phyloP scores from a whole-genome alignment of 208 protist genomes.

The Crithidia sp. region DNA sequence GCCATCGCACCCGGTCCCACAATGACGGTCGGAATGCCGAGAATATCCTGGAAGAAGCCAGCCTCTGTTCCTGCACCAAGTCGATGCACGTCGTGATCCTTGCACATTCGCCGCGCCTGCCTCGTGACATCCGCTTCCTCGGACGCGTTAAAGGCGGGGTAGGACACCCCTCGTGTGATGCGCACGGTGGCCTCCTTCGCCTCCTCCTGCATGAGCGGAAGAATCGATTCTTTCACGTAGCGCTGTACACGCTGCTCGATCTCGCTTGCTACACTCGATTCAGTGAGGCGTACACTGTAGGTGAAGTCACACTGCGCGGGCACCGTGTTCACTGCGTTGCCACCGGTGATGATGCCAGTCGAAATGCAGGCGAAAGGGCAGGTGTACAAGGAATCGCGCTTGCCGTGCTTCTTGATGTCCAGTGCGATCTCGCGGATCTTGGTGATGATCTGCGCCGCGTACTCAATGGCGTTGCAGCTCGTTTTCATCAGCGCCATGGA shows the following conservation, averaged over 20 bases:
- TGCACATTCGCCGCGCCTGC: not conserved
- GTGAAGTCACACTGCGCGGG: slow-evolving; percentile 43
- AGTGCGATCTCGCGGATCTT: slow-evolving; percentile 38
- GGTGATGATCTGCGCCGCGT: slow-evolving; percentile 49
- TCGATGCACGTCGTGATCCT: not conserved
- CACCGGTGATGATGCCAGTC: slow-evolving; percentile 45
- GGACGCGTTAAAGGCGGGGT: not conserved
- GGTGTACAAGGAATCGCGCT: slow-evolving; percentile 22
- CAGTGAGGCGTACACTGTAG: slow-evolving; percentile 42
- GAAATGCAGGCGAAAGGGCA: slow-evolving; percentile 35
- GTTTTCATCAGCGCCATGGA: slow-evolving; percentile 48
- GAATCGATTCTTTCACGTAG: slow-evolving; percentile 28
- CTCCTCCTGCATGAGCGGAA: slow-evolving; percentile 39
- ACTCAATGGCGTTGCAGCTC: slow-evolving; percentile 52
- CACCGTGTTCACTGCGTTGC: slow-evolving; percentile 54
- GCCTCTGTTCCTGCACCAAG: slow-evolving; percentile 39
- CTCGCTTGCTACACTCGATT: not conserved
- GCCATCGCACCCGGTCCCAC: slow-evolving; percentile 47
- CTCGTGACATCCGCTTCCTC: not conserved
- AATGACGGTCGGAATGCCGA: slow-evolving; percentile 38
- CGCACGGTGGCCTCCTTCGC: slow-evolving; percentile 25
- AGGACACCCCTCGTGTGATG: not conserved
- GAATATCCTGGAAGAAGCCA: slow-evolving; percentile 48
- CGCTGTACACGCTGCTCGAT: slow-evolving; percentile 30
- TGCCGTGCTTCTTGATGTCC: slow-evolving; percentile 32